Base-by-base conservation (phyloP, 805 yeast genomes). In the Schwanniomyces sp. region DNA sequence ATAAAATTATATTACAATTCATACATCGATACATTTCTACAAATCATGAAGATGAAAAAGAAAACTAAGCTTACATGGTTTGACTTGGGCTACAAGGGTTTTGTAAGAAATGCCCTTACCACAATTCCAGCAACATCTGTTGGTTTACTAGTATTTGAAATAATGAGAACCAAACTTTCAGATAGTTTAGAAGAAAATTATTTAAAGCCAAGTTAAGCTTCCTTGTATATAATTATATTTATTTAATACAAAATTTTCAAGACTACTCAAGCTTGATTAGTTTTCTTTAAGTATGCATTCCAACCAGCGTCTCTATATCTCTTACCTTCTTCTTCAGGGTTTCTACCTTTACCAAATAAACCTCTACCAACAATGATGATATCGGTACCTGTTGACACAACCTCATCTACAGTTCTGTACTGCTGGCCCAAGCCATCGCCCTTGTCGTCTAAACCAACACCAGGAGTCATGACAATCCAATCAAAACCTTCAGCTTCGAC, bases 281-380 rank as follows among this genome's bases (percentile, higher is more conserved):
- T 49, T 47, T 75, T 74, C 43, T 75, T 74, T 58, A 78, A 62
- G 62, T 92, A 94, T 5, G 98, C 96, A 25, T 80, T 78, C 99
- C 99, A 94, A 5, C 98, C 98, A 12, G 98, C 98, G 47, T 80
- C 78, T 69, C 86, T 82, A 69, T 94, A 94, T 61, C 99, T 80
- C 60, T 84, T 80, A 38, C 96, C 95, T 69, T 94, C 97, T 11
- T 74, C 86, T 1, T 75, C 75, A 6, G 97, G 96, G 63, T 92
- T 96, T 70, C 98, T 84, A 17, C 96, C 97, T 60, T 90, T 88
- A 11, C 94, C 98, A 64, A 88, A 91, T 47, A 94, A 75, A 0
- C 99, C 99, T 69, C 99, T 82, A 9, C 99, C 99, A n/a, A 94
- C 99, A 64, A 94, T 94, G 49, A 94, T 91, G 44, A 94, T 80